These are phyloP conservation scores for Clavispora asparagi DNA, from an alignment of 805 yeast species.

Conservation along the genomic window DNA sequence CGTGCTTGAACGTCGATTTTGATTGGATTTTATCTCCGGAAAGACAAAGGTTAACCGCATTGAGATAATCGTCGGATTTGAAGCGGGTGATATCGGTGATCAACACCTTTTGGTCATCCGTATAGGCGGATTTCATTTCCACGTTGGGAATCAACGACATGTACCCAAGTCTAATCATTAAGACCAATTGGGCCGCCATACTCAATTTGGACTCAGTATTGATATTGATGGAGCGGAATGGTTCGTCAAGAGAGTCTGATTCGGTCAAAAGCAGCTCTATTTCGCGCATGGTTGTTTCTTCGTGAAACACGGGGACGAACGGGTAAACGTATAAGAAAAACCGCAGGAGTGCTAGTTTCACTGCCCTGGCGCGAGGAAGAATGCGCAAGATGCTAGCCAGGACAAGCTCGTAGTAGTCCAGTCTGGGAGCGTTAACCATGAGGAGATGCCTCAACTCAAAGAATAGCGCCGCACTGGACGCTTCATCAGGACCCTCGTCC, in stretches of 20 bases:
- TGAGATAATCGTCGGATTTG: slow-evolving; percentile 23
- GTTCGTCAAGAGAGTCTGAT: slow-evolving; percentile 14
- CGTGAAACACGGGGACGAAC: slow-evolving; percentile 33
- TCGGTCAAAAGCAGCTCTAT: slow-evolving; percentile 19
- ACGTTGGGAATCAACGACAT: slow-evolving; percentile 35
- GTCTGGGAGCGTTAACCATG: slow-evolving; percentile 14
- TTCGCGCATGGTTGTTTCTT: slow-evolving; percentile 22
- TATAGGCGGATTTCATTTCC: slow-evolving; percentile 21
- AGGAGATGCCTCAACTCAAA: slow-evolving; percentile 23
- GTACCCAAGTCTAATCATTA: slow-evolving; percentile 32
- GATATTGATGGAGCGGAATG: slow-evolving; percentile 19
- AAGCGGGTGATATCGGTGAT: slow-evolving; percentile 27
- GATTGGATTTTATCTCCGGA: slow-evolving; percentile 24
- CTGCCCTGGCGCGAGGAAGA: slow-evolving; percentile 24
- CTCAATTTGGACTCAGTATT: slow-evolving; percentile 27
- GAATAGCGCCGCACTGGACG: slow-evolving; percentile 26
- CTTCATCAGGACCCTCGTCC: not conserved
- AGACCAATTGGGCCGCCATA: slow-evolving; percentile 24
- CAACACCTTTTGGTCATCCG: slow-evolving; percentile 21
- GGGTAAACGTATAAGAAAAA: slow-evolving; percentile 38
- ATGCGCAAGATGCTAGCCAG: slow-evolving; percentile 24
- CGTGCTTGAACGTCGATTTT: slow-evolving; percentile 30
- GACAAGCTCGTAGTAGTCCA: slow-evolving; percentile 24
- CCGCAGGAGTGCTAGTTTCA: slow-evolving; percentile 23
- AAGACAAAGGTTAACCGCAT: slow-evolving; percentile 29